Base-by-base conservation (phyloP, 768 basidiomycete species). In the Xanthoconium purpureum region DNA sequence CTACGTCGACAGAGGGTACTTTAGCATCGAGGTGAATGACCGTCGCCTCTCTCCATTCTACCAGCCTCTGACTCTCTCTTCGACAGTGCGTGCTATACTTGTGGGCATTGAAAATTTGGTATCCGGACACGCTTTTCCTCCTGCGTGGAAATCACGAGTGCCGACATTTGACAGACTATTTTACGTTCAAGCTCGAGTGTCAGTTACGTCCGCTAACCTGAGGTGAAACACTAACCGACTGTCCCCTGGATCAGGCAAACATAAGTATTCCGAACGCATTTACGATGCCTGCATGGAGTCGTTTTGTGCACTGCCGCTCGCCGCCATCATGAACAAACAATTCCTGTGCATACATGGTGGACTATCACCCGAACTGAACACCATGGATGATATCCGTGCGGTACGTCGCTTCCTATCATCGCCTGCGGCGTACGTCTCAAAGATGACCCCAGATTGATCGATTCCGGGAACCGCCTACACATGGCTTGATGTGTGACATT, bases 61-160 rank as follows among this genome's bases (percentile, higher is more conserved):
- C 39, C 18, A 10, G 2, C 14, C 17, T 20, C 47, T 62, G 36
- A 73, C 43, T 5, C 18, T 32, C 33, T 17, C 17, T 42, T 36
- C 2, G 0, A 35, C 47, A 98, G 95, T 98, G 96, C 70, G 96
- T 98, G 18, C 77, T 98, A 45, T 99, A 99, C 73, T 81, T 99
- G 30, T 99, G 95, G 95, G 84, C 94, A 3, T 80, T 99, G 72
- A 99, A 99, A 79, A 98, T 99, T 71, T 98, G 96, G 94, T 98
- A 98, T 73, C 97, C 97, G 50, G 87, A 95, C 63, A 97, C 95
- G 29, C 79, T 98, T 37, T 98, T 96, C 80, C 83, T 99, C 39
- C 82, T 99, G 36, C 91, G 97, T 48, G 97, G 97, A 47, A 99
- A 99, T 67, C 97, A 99, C 73, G 97, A 99, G 77, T 99, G 97